A percentile compares a stretch with the other conserved stretches of the same genome.
phyloP scores from a whole-genome alignment of 1,139 yeast genomes.

The Taphrina flavorubra region DNA sequence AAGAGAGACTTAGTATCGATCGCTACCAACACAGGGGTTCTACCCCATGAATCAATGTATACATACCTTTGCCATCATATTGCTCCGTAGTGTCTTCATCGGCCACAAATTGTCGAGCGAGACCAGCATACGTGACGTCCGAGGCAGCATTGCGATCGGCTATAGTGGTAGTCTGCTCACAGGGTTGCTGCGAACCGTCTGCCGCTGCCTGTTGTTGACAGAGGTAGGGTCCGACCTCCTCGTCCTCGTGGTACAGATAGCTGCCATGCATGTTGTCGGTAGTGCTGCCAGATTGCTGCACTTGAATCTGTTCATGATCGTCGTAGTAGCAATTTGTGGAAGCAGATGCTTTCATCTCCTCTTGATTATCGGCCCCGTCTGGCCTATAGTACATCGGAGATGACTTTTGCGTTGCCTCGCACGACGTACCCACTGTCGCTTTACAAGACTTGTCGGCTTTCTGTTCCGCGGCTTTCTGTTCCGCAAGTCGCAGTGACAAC shows the following conservation, averaged over 20 bases:
- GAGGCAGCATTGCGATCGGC: not conserved
- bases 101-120: constrained; percentile 5
- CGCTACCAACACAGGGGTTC: not conserved
- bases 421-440: not conserved
- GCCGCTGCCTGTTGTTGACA: constrained; percentile 1
- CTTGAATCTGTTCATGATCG: constrained; percentile 8
- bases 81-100: not conserved
- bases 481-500: constrained; percentile 1
- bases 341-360: constrained; percentile 9
- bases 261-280: constrained; percentile 11
- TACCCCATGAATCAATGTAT: not conserved
- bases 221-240: not conserved
- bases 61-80: constrained; percentile 8
- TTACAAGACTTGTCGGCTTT: not conserved
- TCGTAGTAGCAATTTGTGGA: constrained; percentile 18
- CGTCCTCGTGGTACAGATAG: constrained; percentile 5
- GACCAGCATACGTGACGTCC: not conserved
- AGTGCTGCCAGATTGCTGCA: constrained; percentile 11
- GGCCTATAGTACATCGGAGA: constrained; percentile 16
- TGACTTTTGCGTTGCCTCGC: constrained; percentile 4
- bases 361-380: constrained; percentile 17
- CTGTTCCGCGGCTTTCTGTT: not conserved
- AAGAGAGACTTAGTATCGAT: not conserved
- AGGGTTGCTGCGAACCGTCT: not conserved
- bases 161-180: not conserved